A percentile compares a stretch with the other conserved stretches of the same genome.
Conservation (phyloP, 495 filamentous ascomycete genomes). For the Podospora anserina region DNA sequence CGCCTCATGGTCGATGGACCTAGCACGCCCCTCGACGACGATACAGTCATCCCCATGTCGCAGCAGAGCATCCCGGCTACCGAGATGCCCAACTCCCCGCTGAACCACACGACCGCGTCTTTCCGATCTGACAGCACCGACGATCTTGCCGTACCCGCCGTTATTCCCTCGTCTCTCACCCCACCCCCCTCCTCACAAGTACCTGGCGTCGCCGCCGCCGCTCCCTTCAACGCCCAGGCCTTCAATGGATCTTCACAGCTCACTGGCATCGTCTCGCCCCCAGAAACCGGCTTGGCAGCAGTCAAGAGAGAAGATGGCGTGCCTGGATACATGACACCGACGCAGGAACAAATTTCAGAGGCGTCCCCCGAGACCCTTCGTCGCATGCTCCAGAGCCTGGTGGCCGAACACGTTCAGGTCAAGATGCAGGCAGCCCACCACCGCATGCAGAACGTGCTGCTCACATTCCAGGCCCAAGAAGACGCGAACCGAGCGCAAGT, state of each 20-base stretch:
- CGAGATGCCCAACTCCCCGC: slow-evolving; percentile 41
- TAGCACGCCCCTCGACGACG: slow-evolving; percentile 39
- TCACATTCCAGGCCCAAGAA: slow-evolving; percentile 81
- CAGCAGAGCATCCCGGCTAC: slow-evolving; percentile 47
- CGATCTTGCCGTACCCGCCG: slow-evolving; percentile 31
- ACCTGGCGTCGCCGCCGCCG: slow-evolving; percentile 36
- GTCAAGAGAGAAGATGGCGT: slow-evolving; percentile 50
- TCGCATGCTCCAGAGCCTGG: slow-evolving; percentile 46
- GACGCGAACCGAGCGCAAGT: slow-evolving; percentile 84
- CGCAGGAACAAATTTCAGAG: slow-evolving; percentile 60
- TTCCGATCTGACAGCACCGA: slow-evolving; percentile 44
- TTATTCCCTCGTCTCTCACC: slow-evolving; percentile 58
- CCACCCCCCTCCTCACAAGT: slow-evolving; percentile 74
- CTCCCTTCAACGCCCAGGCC: slow-evolving; percentile 36
- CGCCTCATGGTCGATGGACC: slow-evolving; percentile 33
- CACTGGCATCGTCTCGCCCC: slow-evolving; percentile 52
- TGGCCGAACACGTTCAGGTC: slow-evolving; percentile 58
- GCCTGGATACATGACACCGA: slow-evolving; percentile 55
- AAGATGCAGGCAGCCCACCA: slow-evolving; percentile 86
- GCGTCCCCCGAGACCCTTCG: slow-evolving; percentile 59
- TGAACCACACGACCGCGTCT: slow-evolving; percentile 29
- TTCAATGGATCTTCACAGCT: slow-evolving; percentile 43
- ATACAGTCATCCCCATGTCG: slow-evolving; percentile 31
- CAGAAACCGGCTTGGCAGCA: slow-evolving; percentile 52
- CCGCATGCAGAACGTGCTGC: slow-evolving; percentile 85